These are phyloP conservation scores for Ambrosiella xylebori DNA, from an alignment of 2,329 filamentous ascomycete species.

Conservation along the genomic window DNA sequence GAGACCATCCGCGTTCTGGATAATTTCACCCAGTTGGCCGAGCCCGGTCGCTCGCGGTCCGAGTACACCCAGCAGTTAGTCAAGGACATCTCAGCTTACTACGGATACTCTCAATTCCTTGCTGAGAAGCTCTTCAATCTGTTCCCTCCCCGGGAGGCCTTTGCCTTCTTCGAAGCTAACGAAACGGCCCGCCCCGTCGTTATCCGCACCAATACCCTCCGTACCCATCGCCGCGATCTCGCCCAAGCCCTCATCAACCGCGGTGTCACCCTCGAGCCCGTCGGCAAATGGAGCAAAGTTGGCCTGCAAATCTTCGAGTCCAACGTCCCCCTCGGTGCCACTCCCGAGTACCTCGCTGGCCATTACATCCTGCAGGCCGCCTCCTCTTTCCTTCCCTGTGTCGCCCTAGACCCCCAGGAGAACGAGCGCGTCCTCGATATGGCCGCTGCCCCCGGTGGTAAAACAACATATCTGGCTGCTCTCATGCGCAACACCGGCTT, in stretches of 20 bases:
- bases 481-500: conserved; percentile 92
- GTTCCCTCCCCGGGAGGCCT: conserved; percentile 83
- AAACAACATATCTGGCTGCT: conserved; percentile 90
- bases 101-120: conserved; percentile 88
- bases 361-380: conserved; percentile 97
- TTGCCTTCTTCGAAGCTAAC: conserved; percentile 98
- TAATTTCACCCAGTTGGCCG: conserved; percentile 66
- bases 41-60: conserved; percentile 62
- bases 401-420: conserved; percentile 89
- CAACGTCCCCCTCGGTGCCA: conserved; percentile 70
- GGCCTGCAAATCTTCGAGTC: conserved; percentile 93
- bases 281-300: conserved; percentile 98
- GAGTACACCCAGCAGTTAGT: conserved; percentile 80
- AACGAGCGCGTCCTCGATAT: conserved; percentile 83
- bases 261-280: conserved; percentile 86
- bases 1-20: conserved; percentile 85
- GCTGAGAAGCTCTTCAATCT: conserved; percentile 89
- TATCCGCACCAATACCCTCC: conserved; percentile 89
- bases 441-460: conserved; percentile 89
- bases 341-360: conserved; percentile 89
- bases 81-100: conserved; percentile 89
- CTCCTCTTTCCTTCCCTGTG: conserved; percentile 90
- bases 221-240: conserved; percentile 58
- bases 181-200: conserved; percentile 86
- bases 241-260: conserved; percentile 90